These are phyloP conservation scores for Knoxia roxburghii DNA, from an alignment of 257 asterid species.

Conservation along the genomic window DNA sequence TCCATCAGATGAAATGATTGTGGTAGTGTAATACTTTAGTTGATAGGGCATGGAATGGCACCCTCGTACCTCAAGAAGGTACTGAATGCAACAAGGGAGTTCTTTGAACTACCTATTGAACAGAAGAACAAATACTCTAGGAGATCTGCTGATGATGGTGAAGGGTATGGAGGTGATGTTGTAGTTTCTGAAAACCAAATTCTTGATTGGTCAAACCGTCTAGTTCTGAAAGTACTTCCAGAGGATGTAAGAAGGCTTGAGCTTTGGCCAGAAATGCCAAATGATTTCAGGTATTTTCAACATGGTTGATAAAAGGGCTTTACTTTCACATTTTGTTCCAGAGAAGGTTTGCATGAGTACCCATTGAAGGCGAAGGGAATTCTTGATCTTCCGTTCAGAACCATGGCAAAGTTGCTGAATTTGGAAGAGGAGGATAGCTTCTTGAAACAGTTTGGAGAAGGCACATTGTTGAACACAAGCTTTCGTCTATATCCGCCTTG, in stretches of 20 bases:
- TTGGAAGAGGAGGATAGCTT: conserved; percentile 18
- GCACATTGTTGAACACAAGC: conserved; percentile 11
- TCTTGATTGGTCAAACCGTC: neutral
- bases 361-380: conserved; percentile 3
- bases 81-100: neutral
- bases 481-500: conserved; percentile 40
- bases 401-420: conserved; percentile 2
- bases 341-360: conserved; percentile 9
- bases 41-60: neutral
- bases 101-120: neutral
- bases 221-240: neutral
- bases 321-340: neutral
- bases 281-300: neutral
- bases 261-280: neutral
- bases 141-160: neutral
- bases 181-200: neutral
- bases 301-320: too few relatives aligned
- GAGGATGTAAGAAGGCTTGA: neutral
- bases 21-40: neutral
- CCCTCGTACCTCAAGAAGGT: neutral
- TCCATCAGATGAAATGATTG: neutral
- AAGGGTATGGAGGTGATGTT: neutral
- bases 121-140: neutral
- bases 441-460: conserved; percentile 21
- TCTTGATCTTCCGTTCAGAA: neutral